These are phyloP conservation scores for Colletotrichum lini DNA, from an alignment of 2,329 filamentous ascomycete species.

Conservation along the genomic window DNA sequence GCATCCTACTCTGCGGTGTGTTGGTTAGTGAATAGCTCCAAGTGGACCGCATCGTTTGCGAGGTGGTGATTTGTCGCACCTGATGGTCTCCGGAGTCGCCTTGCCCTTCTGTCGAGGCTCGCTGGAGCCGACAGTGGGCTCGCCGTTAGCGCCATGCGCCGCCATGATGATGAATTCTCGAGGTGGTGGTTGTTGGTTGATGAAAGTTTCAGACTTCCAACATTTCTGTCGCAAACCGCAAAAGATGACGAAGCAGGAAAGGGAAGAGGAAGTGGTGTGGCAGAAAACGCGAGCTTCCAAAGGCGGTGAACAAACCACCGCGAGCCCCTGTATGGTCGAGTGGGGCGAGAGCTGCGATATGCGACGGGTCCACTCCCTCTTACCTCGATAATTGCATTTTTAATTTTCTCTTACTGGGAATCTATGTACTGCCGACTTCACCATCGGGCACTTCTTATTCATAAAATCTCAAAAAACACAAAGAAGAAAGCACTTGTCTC, in stretches of 20 bases:
- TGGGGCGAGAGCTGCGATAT: neutral
- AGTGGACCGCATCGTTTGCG: neutral
- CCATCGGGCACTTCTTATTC: neutral
- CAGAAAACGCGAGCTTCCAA: slow-evolving; percentile 37
- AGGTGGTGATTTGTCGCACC: slow-evolving; percentile 64
- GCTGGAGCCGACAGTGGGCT: slow-evolving; percentile 70
- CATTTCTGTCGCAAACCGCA: slow-evolving; percentile 15
- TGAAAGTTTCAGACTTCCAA: slow-evolving; percentile 16
- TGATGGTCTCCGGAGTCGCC: slow-evolving; percentile 87
- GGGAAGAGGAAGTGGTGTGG: slow-evolving; percentile 31
- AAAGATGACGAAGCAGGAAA: slow-evolving; percentile 5
- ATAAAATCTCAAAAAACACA: neutral
- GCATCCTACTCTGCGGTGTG: slow-evolving; percentile 62
- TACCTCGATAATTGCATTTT: slow-evolving; percentile 35
- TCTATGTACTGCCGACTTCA: neutral
- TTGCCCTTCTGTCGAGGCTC: slow-evolving; percentile 79
- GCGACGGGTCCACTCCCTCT: neutral
- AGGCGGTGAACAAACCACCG: slow-evolving; percentile 34
- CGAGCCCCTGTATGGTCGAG: slow-evolving; percentile 12
- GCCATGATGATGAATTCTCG: slow-evolving; percentile 67
- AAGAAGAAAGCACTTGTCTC: neutral
- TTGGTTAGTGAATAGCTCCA: slow-evolving; percentile 10
- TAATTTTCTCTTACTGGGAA: slow-evolving; percentile 17
- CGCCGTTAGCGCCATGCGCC: slow-evolving; percentile 63
- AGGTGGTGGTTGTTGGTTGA: slow-evolving; percentile 28